Evolutionary conservation across 1,139 yeast genomes (phyloP).

Genomic region (Geotrichum cucujoidarum): DNA sequence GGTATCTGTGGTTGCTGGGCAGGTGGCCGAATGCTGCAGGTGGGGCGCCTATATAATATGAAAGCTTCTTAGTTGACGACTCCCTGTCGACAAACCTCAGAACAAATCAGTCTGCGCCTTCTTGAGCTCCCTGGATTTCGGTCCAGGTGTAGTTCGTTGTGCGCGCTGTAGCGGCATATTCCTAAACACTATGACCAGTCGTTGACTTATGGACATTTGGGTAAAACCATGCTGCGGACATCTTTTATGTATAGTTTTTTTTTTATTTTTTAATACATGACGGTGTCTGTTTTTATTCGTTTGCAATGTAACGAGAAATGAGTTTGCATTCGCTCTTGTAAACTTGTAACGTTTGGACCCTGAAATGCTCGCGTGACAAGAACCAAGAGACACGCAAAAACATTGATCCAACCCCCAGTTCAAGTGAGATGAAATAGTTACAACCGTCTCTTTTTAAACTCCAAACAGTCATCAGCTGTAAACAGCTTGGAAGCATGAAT

Average conservation of each 20-base stretch:
- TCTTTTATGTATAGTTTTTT: slow-evolving; percentile 22
- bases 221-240: slow-evolving; percentile 91
- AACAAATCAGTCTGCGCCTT: slow-evolving; percentile 30
- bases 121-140: slow-evolving; percentile 38
- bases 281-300: not conserved
- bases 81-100: slow-evolving; percentile 42
- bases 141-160: slow-evolving; percentile 34
- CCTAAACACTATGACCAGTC: slow-evolving; percentile 87
- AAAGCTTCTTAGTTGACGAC: slow-evolving; percentile 31
- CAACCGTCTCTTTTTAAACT: no score
- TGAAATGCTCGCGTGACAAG: no score
- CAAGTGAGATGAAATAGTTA: no score
- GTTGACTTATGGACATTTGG: slow-evolving; percentile 79
- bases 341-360: no score
- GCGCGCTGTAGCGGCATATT: slow-evolving; percentile 65
- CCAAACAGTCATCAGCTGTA: no score
- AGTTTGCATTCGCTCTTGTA: not conserved
- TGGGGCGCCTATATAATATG: slow-evolving; percentile 11
- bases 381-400: no score
- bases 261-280: no score
- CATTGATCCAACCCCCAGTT: no score
- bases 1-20: slow-evolving; percentile 12
- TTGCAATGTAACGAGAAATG: not conserved
- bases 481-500: no score
- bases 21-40: no score